phyloP scores from a whole-genome alignment of 768 basidiomycete species.

The Suillus fuscotomentosus region DNA sequence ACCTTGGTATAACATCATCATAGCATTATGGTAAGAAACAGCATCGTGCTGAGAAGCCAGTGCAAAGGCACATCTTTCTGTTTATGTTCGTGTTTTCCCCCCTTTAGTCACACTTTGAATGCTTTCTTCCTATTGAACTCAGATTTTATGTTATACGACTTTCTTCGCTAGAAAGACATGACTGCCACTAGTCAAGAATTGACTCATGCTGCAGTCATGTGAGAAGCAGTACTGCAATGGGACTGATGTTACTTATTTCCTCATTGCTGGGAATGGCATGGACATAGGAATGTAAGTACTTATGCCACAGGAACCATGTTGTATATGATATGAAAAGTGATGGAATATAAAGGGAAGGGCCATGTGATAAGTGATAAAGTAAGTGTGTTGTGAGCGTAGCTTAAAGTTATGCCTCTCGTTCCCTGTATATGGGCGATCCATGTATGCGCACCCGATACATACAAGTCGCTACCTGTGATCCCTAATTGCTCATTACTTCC shows the following conservation, averaged over 20 bases:
- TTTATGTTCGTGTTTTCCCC: neutral
- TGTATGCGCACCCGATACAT: too few relatives aligned
- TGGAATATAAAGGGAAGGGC: too few relatives aligned
- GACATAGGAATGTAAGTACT: neutral
- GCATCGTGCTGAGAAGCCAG: neutral
- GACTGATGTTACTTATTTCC: neutral
- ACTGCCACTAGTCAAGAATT: neutral
- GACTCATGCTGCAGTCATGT: neutral
- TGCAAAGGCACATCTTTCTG: neutral
- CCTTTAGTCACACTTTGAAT: neutral
- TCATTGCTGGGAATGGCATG: neutral
- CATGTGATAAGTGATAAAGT: too few relatives aligned
- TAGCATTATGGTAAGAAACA: neutral
- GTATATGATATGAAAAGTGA: too few relatives aligned
- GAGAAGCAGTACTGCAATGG: neutral
- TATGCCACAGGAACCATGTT: neutral
- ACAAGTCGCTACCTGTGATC: too few relatives aligned
- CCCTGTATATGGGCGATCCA: too few relatives aligned
- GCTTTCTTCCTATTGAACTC: neutral
- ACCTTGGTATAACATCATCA: neutral
- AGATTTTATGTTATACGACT: neutral
- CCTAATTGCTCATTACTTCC: too few relatives aligned
- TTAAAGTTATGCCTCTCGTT: too few relatives aligned
- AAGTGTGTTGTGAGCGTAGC: too few relatives aligned
- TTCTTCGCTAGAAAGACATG: neutral